phyloP scores from a whole-genome alignment of 768 basidiomycete genomes.

The Amanita jacksonii region DNA sequence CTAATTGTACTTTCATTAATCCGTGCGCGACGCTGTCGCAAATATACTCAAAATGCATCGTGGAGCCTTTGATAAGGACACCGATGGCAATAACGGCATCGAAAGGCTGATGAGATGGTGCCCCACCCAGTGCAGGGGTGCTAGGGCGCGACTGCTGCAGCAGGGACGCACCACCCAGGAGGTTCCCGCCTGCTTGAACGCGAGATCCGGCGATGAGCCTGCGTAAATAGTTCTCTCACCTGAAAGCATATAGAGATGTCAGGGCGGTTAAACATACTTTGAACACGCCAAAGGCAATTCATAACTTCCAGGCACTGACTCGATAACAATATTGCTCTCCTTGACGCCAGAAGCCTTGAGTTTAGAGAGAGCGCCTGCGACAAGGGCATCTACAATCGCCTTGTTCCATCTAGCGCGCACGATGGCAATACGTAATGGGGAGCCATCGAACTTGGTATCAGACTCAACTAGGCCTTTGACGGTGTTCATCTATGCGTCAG shows the following conservation, averaged over 20 bases:
- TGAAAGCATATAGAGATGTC: too few species aligned
- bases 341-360: conserved; percentile 83
- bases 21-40: conserved; percentile 88
- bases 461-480: conserved; percentile 75
- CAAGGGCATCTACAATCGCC: conserved; percentile 73
- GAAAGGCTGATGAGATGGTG: conserved; percentile 53
- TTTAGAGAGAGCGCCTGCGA: conserved; percentile 70
- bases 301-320: conserved; percentile 91
- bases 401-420: conserved; percentile 97
- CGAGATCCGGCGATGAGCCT: conserved; percentile 89
- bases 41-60: conserved; percentile 99
- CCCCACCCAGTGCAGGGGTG: conserved; percentile 35
- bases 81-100: conserved; percentile 97
- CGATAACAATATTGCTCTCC: conserved; percentile 80
- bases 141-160: conserved; percentile 38
- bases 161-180: conserved; percentile 34
- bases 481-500: conserved; percentile 42
- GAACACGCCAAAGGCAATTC: conserved; percentile 87
- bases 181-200: conserved; percentile 62
- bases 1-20: conserved; percentile 90
- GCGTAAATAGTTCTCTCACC: neutral
- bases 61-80: conserved; percentile 94
- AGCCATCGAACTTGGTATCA: conserved; percentile 63
- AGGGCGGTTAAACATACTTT: conserved; percentile 60
- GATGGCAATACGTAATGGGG: conserved; percentile 75